These are phyloP conservation scores for Colletotrichum sp. DNA, from an alignment of 2,329 filamentous ascomycete genomes.

Conservation along the genomic window DNA sequence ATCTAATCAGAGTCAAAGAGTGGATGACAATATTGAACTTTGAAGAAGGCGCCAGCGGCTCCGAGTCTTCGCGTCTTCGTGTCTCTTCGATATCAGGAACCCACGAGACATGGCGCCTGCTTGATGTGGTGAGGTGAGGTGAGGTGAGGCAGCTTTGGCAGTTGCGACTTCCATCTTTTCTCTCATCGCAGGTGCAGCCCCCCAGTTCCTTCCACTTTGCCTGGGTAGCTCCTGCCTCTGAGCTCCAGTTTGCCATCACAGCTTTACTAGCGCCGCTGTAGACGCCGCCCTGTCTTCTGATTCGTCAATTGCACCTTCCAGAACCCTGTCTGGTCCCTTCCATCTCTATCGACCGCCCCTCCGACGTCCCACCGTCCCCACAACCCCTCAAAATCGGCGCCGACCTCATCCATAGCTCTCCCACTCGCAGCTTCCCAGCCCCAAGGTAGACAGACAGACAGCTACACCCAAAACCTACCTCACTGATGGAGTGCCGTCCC, in stretches of 20 bases:
- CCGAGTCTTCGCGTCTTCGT: background rate
- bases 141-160: background rate
- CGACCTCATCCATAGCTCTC: background rate
- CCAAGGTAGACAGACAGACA: too few species aligned
- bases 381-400: background rate
- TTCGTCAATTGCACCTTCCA: slow-evolving; percentile 15
- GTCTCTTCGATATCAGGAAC: background rate
- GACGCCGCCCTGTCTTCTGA: background rate
- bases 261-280: slow-evolving; percentile 2
- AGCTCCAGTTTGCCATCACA: background rate
- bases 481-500: too few species aligned
- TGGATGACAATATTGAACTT: background rate
- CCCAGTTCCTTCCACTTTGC: background rate
- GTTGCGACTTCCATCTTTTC: background rate
- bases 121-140: background rate
- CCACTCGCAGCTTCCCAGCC: background rate
- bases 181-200: background rate
- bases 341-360: background rate
- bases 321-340: slow-evolving; percentile 2
- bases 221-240: background rate
- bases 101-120: background rate
- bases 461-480: too few species aligned
- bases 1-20: background rate
- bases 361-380: background rate
- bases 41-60: background rate